These are phyloP conservation scores for Gossypium arboreum DNA, from an alignment of 345 rosid species.

Conservation along the genomic window DNA sequence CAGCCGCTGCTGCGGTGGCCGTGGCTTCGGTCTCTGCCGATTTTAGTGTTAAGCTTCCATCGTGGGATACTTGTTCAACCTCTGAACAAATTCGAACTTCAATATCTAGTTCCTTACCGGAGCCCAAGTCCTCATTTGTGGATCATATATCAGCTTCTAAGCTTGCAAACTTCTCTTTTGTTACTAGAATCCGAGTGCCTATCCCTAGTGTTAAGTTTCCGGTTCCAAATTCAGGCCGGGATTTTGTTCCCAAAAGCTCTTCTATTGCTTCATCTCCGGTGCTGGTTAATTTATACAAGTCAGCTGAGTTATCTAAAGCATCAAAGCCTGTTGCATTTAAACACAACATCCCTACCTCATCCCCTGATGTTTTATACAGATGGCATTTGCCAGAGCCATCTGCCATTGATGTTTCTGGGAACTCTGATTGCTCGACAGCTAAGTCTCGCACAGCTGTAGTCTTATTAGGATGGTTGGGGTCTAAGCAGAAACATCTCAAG, in stretches of 20 bases:
- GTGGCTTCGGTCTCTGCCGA: constrained; percentile 73
- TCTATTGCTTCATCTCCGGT: constrained; percentile 42
- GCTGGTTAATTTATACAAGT: constrained; percentile 52
- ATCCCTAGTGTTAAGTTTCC: constrained; percentile 49
- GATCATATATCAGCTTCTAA: constrained; percentile 52
- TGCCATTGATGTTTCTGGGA: constrained; percentile 53
- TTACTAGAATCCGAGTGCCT: constrained; percentile 48
- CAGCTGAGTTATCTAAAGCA: constrained; percentile 68
- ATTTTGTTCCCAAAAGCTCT: constrained; percentile 26
- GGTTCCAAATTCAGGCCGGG: constrained; percentile 28
- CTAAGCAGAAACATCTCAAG: constrained; percentile 90
- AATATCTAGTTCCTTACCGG: constrained; percentile 30
- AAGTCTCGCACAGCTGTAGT: constrained; percentile 91
- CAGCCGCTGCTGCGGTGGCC: constrained; percentile 76
- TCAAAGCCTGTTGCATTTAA: constrained; percentile 43
- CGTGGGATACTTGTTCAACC: constrained; percentile 34
- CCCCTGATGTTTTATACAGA: constrained; percentile 62
- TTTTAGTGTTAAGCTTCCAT: constrained; percentile 49
- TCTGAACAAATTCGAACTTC: constrained; percentile 32
- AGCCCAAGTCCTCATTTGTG: constrained; percentile 48
- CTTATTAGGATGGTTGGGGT: constrained; percentile 95
- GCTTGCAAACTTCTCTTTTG: constrained; percentile 60
- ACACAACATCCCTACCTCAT: constrained; percentile 27
- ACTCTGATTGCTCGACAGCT: constrained; percentile 43
- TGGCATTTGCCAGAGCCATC: constrained; percentile 85